A percentile compares a stretch with the other conserved stretches of the same genome.
Evolutionary conservation across 1,139 yeast species (phyloP).

Genomic region (Blastobotrys serpentis): DNA sequence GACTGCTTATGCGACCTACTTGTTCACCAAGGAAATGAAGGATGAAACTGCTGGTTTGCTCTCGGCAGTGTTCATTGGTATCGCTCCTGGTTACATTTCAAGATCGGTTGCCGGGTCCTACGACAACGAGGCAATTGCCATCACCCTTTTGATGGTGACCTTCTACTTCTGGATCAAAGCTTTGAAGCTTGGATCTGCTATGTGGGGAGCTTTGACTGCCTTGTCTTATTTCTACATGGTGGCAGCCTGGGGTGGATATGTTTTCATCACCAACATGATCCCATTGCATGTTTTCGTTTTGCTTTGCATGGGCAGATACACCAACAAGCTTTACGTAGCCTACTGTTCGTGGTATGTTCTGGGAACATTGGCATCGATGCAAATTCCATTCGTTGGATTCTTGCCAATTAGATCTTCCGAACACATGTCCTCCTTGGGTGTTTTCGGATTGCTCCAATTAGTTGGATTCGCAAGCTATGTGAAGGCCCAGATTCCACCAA

Average conservation of each 20-base stretch:
- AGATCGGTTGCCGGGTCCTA: conserved; percentile 98
- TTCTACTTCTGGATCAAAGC: conserved; percentile 96
- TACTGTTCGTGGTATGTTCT: conserved; percentile 96
- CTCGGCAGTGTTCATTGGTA: conserved; percentile 93
- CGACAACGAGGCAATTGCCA: conserved; percentile 99
- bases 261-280: conserved; percentile 94
- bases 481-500: conserved; percentile 67
- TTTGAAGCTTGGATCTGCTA: conserved; percentile 83
- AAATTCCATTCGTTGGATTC: conserved; percentile 97
- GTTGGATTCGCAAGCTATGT: conserved; percentile 85
- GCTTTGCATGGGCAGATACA: conserved; percentile 91
- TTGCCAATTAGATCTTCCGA: conserved; percentile 95
- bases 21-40: conserved; percentile 87
- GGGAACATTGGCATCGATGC: conserved; percentile 98
- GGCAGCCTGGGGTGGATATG: conserved; percentile 99
- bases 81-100: conserved; percentile 98
- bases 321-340: conserved; percentile 77
- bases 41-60: conserved; percentile 86
- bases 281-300: conserved; percentile 93
- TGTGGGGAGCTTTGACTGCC: conserved; percentile 83
- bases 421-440: conserved; percentile 98
- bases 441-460: conserved; percentile 90
- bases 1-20: conserved; percentile 90
- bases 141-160: conserved; percentile 91
- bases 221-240: conserved; percentile 97